phyloP scores from a whole-genome alignment of 768 basidiomycete genomes.

The Roridomyces roridus region DNA sequence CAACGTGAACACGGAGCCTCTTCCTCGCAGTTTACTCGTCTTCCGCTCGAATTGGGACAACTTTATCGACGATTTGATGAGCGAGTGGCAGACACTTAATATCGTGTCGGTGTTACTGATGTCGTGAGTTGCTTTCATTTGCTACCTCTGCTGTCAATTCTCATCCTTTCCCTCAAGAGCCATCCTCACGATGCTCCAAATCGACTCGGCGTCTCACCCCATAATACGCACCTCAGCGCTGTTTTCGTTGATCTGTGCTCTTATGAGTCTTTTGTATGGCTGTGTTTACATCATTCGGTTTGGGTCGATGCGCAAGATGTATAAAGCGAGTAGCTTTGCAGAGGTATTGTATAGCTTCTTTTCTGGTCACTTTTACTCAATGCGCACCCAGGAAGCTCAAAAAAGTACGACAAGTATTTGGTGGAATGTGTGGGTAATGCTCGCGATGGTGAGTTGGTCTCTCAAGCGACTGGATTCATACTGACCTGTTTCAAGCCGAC shows the following conservation, averaged over 20 bases:
- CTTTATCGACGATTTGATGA: constrained; percentile 58
- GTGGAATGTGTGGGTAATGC: constrained; percentile 77
- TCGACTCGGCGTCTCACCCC: constrained; percentile 52
- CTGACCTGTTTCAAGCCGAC: constrained; percentile 38
- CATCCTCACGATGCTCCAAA: constrained; percentile 43
- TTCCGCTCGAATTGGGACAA: constrained; percentile 63
- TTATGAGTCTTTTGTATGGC: constrained; percentile 69
- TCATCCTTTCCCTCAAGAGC: constrained; percentile 29
- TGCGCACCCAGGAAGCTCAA: constrained; percentile 54
- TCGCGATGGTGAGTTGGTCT: constrained; percentile 49
- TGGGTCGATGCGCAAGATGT: constrained; percentile 68
- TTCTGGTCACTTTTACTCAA: background rate
- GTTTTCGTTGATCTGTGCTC: constrained; percentile 62
- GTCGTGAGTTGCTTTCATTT: constrained; percentile 8
- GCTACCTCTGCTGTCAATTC: background rate
- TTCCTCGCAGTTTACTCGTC: constrained; percentile 46
- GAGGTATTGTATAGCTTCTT: constrained; percentile 40
- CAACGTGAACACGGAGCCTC: constrained; percentile 8
- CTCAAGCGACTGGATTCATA: background rate
- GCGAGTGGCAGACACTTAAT: constrained; percentile 65
- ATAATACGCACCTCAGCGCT: constrained; percentile 63
- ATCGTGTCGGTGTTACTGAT: constrained; percentile 55
- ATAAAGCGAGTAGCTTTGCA: constrained; percentile 71
- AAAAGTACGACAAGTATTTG: constrained; percentile 34
- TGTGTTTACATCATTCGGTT: constrained; percentile 73